Evolutionary conservation across 2,329 filamentous ascomycete genomes (phyloP), one percentile per base, ranked within the genome.

Genomic region (Xylaria sp.): DNA sequence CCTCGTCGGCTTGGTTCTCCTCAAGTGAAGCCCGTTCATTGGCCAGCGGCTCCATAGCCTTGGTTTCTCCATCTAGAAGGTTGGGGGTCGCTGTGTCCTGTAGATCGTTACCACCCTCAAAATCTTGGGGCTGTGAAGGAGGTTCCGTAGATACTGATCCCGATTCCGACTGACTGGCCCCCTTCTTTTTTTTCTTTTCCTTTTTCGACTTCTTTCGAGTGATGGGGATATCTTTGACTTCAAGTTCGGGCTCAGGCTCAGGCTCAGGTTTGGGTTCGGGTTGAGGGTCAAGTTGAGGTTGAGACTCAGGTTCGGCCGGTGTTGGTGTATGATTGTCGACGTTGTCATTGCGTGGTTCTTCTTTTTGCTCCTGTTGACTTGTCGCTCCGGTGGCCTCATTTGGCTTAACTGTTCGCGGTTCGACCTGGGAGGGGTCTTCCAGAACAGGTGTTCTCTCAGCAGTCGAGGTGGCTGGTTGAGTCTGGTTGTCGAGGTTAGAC

Each of bases 101-200:
- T 21, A 42, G 21, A 36, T 60, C 64, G 19, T 34, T 45, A 21
- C 48, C 53, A 21, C 21, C n/a, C 36, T 56, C 65, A 32, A 36
- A 27, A 50, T 70, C 62, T 69, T 71, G 65, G 61, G 53, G 56
- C 36, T 61, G 51, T 8, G 71, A 68, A 47, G 64, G 72, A 59
- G 72, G 71, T 30, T 24, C 54, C 39, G 57, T 70, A 27, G 70
- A 73, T 39, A 32, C 34, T 63, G 68, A 30, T 59, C 74, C 74
- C n/a, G 67, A 69, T n/a, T 75, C 75, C 14, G 69, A 21, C 48
- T 71, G 68, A 42, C 51, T 61, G 21, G 72, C 61, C 60, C 70
- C 47, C 65, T 78, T 75, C 71, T 77, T 81, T 76, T 71, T 80
- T 75, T 79, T 80, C 73, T 79, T 80, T 64, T 77, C 73, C 64